A percentile compares a stretch with the other conserved stretches of the same genome.
phyloP scores from a whole-genome alignment of 305 asterid genomes.

The Fraxinus albicans region DNA sequence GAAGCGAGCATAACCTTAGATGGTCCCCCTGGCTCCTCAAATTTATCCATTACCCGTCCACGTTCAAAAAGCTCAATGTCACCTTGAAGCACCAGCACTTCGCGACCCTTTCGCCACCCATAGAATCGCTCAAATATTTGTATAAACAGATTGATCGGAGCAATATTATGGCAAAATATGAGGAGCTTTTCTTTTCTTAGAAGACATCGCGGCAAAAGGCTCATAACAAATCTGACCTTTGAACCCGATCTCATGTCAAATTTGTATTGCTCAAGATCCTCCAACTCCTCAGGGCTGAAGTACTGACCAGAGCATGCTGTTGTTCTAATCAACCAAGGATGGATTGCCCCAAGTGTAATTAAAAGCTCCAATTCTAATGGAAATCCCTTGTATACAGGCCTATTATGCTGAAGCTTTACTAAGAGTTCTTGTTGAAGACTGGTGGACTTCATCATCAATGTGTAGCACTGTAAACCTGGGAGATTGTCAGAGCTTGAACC shows the following conservation, averaged over 20 bases:
- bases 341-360: conserved; percentile 92
- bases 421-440: conserved; percentile 70
- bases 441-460: conserved; percentile 92
- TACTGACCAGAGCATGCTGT: conserved; percentile 70
- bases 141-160: conserved; percentile 80
- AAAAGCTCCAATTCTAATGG: conserved; percentile 84
- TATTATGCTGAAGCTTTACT: conserved; percentile 67
- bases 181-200: conserved; percentile 69
- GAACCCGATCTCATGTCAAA: conserved; percentile 80
- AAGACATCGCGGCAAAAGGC: conserved; percentile 76
- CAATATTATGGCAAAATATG: conserved; percentile 89
- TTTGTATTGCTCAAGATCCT: conserved; percentile 67
- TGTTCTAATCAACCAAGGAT: conserved; percentile 90
- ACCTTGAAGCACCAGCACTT: conserved; percentile 90
- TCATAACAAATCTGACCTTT: conserved; percentile 89
- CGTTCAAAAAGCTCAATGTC: conserved; percentile 94
- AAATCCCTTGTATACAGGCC: conserved; percentile 82
- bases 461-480: conserved; percentile 91
- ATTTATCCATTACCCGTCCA: conserved; percentile 87
- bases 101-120: conserved; percentile 84
- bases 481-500: conserved; percentile 76
- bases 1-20: conserved; percentile 94
- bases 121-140: conserved; percentile 73
- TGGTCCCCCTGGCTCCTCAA: conserved; percentile 85
- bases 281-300: conserved; percentile 59